Evolutionary conservation across 148 eudicot genomes (phyloP), one percentile per base, ranked within the genome.

Genomic region (Gaultheria prostrata): DNA sequence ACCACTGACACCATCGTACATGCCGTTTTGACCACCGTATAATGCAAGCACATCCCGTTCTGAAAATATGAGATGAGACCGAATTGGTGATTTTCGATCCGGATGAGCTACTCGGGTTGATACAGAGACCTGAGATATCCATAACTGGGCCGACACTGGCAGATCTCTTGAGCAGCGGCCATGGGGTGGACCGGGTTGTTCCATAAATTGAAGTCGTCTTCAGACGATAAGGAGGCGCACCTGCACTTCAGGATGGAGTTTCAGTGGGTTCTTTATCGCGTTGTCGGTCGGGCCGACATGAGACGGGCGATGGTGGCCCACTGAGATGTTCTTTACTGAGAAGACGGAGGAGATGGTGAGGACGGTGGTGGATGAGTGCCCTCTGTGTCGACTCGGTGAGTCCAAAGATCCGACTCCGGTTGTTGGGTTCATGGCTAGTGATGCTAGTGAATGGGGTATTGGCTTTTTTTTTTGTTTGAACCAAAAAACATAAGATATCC

Each of bases 241-340:
- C 88, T 90, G 0, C 93, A 77, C 86, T 92, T 92, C 28, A 92
- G 90, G 0, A 92, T 90, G 8, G 91, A 89, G 81, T 92, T 92
- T 92, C 94, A 91, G 79, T 90, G n/a, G 94, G 80, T 91, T 91
- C 74, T 90, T 91, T 3, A 91, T 89, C 20, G 94, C 94, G 88
- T 90, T 92, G 65, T 92, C 94, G 21, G 94, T 90, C 94, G 87
- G 13, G 93, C 94, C 17, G 84, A 80, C 4, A 92, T 83, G 53
- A 90, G 30, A 0, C 92, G 89, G 50, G 93, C 92, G 50, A 92
- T 92, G 18, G 93, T 90, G 20, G 94, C 92, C 94, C 94, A 92
- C 83, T 91, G 83, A 80, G 35, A 24, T 80, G 83, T 80, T 80
- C 57, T 65, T n/a, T 3, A 76, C 45, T 21, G 83, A 57, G 57